Conservation (phyloP, 164 flowering plant species). For the Umbilicus rupestris region DNA sequence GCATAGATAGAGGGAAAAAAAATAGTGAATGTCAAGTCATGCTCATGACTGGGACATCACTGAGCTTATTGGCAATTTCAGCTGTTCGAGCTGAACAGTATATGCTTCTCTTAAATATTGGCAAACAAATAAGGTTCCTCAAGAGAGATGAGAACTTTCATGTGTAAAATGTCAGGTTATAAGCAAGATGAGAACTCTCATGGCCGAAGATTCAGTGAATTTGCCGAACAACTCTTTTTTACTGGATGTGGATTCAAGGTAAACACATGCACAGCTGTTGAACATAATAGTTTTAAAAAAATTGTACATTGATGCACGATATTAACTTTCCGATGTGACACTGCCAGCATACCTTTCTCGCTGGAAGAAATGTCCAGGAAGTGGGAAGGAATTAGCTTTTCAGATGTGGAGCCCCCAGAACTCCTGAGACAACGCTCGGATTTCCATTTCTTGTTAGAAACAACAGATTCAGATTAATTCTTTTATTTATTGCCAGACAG, state of each 20-base stretch:
- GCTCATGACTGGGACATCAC: too few species aligned
- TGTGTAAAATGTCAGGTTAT: constrained; percentile 47
- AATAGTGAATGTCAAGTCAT: too few species aligned
- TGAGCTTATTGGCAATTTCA: too few species aligned
- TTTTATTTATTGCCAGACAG: neutral
- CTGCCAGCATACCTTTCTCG: constrained; percentile 88
- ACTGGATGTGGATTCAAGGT: constrained; percentile 92
- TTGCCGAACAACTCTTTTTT: constrained; percentile 86
- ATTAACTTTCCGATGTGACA: constrained; percentile 1
- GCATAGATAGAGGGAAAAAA: neutral
- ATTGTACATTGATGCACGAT: neutral
- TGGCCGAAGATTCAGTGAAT: constrained; percentile 87
- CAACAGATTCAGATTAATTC: constrained; percentile 1
- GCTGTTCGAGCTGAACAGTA: too few species aligned
- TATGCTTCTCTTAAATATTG: neutral
- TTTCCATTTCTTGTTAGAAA: constrained; percentile 51
- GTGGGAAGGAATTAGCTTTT: constrained; percentile 58
- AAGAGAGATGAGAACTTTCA: neutral
- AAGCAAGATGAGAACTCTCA: constrained; percentile 75
- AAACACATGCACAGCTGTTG: constrained; percentile 8
- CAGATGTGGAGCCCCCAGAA: constrained; percentile 82
- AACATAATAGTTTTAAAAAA: neutral
- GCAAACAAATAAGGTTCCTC: neutral
- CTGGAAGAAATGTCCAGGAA: constrained; percentile 92
- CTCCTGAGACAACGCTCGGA: constrained; percentile 86